Evolutionary conservation across 2,329 filamentous ascomycete species (phyloP).

Genomic region (Beauveria sp.): DNA sequence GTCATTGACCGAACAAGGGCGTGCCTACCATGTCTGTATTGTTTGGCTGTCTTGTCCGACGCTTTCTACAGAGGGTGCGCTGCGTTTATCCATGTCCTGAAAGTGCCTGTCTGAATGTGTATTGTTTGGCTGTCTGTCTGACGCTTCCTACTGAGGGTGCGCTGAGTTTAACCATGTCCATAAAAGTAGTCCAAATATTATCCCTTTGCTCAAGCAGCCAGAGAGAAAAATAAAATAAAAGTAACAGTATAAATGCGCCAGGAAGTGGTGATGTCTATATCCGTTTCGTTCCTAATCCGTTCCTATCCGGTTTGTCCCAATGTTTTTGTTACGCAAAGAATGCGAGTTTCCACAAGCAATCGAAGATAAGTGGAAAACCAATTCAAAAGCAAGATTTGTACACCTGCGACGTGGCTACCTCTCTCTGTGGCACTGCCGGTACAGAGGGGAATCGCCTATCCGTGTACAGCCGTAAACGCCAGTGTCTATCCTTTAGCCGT

Average conservation of each 20-base stretch:
- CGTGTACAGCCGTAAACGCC: conserved; percentile 26
- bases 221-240: conserved; percentile 4
- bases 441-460: neutral
- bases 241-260: conserved; percentile 11
- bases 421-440: neutral
- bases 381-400: conserved; percentile 6
- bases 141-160: neutral
- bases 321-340: neutral
- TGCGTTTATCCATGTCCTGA: no score
- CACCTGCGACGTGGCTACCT: neutral
- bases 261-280: conserved; percentile 17
- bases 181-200: conserved; percentile 15
- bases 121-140: neutral
- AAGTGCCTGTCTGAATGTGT: neutral
- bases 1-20: neutral
- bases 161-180: conserved; percentile 12
- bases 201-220: neutral
- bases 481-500: conserved; percentile 28
- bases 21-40: neutral
- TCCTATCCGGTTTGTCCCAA: conserved; percentile 4
- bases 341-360: neutral
- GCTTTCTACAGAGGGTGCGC: no score
- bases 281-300: conserved; percentile 7
- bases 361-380: neutral
- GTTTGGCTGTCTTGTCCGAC: no score